phyloP scores from a whole-genome alignment of 2,329 filamentous ascomycete species.

The Beauveria varroae region DNA sequence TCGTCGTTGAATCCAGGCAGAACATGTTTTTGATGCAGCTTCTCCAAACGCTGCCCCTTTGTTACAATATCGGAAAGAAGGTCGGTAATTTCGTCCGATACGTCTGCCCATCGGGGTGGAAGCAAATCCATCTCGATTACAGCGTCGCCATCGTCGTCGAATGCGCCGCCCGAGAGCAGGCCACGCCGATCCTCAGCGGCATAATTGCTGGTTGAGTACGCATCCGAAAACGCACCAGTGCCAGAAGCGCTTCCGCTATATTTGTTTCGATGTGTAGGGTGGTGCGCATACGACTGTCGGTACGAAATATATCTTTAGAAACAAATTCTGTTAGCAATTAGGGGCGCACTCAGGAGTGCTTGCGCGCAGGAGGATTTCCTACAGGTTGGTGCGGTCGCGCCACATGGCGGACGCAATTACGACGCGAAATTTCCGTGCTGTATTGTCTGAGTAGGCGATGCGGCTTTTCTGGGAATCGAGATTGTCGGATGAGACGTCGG shows the following conservation, averaged over 20 bases:
- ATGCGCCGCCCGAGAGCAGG: slow-evolving; percentile 72
- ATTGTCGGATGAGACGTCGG: neutral
- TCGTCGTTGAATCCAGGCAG: slow-evolving; percentile 96
- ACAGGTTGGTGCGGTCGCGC: slow-evolving; percentile 99
- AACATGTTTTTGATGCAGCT: slow-evolving; percentile 94
- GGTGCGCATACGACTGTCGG: slow-evolving; percentile 95
- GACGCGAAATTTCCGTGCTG: neutral
- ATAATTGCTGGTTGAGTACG: slow-evolving; percentile 42
- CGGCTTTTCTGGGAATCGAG: neutral
- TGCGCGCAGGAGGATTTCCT: slow-evolving; percentile 25
- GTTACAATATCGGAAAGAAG: slow-evolving; percentile 70
- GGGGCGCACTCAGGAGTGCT: neutral
- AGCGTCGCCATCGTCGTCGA: slow-evolving; percentile 81
- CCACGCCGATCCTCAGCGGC: slow-evolving; percentile 57
- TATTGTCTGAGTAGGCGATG: neutral
- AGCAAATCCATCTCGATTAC: slow-evolving; percentile 98
- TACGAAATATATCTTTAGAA: slow-evolving; percentile 84
- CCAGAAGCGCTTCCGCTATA: slow-evolving; percentile 46
- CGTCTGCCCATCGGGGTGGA: slow-evolving; percentile 90
- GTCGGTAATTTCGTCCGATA: slow-evolving; percentile 89
- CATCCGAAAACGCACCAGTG: slow-evolving; percentile 51
- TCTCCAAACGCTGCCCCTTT: slow-evolving; percentile 79
- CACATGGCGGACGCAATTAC: slow-evolving; percentile 67
- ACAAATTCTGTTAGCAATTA: slow-evolving; percentile 17
- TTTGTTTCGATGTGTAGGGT: slow-evolving; percentile 77